Percentiles rank a stretch among this genome's conserved stretches.
These are phyloP conservation scores for Paramecium sonneborni DNA, from an alignment of 73 alveolate species.

Conservation along the genomic window DNA sequence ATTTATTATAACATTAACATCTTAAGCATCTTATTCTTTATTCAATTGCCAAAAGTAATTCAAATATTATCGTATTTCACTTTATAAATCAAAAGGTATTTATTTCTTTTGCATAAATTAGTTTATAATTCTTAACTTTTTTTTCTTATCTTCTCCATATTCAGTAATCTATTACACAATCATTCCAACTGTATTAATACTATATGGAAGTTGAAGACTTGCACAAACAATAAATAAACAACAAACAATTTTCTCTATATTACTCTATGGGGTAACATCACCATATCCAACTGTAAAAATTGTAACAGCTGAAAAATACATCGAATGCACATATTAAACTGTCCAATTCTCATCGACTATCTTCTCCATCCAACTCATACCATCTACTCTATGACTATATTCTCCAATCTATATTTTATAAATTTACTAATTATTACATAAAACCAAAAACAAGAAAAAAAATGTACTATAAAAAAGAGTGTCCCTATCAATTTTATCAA, in stretches of 20 bases:
- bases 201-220: not conserved
- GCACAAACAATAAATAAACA: not conserved
- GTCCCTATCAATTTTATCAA: not conserved
- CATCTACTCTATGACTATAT: constrained; percentile 53
- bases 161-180: not conserved
- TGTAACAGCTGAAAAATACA: not conserved
- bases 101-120: not conserved
- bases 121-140: not conserved
- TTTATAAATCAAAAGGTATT: not conserved
- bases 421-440: not conserved
- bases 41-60: not conserved
- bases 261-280: constrained; percentile 4
- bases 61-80: constrained; percentile 16
- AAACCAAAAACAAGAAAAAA: not conserved
- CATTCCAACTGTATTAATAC: constrained; percentile 17
- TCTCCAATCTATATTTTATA: not conserved
- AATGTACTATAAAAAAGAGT: not conserved
- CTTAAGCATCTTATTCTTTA: constrained; percentile 1
- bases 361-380: too few species aligned
- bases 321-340: not conserved
- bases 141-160: not conserved
- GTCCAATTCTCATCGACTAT: not conserved
- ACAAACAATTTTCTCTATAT: not conserved
- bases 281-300: constrained; percentile 48
- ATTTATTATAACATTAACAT: not conserved